These are phyloP conservation scores for Corniculantispora saksenae DNA, from an alignment of 2,329 filamentous ascomycete species.

Conservation along the genomic window DNA sequence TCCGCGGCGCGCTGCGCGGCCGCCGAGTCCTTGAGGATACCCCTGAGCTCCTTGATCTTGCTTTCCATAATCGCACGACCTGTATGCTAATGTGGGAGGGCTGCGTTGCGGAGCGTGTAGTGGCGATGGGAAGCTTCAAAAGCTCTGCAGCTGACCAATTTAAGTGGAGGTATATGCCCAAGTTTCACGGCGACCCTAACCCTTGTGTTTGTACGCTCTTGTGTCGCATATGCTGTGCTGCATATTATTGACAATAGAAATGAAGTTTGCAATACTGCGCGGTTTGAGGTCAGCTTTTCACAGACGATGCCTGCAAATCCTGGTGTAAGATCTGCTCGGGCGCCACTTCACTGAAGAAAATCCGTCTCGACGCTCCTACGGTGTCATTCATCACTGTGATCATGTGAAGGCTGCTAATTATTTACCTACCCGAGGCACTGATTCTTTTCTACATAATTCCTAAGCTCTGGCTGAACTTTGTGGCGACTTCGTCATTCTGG, in stretches of 20 bases:
- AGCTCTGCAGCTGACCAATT: constrained; percentile 8
- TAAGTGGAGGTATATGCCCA: constrained; percentile 11
- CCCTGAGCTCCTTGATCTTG: constrained; percentile 44
- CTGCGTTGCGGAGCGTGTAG: not conserved
- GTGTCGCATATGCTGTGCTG: not conserved
- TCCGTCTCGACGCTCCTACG: too few relatives aligned
- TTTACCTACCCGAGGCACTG: not conserved
- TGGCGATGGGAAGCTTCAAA: constrained; percentile 9
- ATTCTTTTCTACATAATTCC: not conserved
- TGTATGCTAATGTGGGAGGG: not conserved
- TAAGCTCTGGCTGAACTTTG: not conserved
- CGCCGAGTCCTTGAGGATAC: constrained; percentile 60
- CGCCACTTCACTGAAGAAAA: too few relatives aligned
- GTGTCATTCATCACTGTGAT: not conserved
- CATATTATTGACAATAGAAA: not conserved
- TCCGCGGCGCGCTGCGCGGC: constrained; percentile 33
- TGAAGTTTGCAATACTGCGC: not conserved
- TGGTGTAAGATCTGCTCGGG: not conserved
- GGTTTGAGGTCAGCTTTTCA: not conserved
- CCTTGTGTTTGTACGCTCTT: not conserved
- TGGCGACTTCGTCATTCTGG: not conserved
- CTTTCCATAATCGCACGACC: not conserved
- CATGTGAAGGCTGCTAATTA: not conserved
- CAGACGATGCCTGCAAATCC: not conserved
- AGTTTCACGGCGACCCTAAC: not conserved